Conservation (phyloP, 352 stramenopile species). For the Pythium rishiriense region DNA sequence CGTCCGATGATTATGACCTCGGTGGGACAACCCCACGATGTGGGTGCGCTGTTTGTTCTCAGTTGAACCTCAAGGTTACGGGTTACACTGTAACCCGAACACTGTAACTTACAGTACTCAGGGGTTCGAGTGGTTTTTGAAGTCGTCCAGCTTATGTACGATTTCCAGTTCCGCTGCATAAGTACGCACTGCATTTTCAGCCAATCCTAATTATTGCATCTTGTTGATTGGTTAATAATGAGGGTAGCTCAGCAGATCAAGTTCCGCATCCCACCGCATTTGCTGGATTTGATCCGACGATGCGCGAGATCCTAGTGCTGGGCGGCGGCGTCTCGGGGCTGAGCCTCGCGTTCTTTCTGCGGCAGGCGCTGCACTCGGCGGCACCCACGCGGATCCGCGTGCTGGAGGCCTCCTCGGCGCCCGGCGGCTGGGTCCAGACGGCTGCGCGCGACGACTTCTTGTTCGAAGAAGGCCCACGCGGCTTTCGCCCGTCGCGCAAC, state of each 20-base stretch:
- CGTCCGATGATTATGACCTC: background rate
- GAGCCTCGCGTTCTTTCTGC: slow-evolving; percentile 75
- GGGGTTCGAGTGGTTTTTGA: background rate
- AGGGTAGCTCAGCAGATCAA: background rate
- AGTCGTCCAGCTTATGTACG: background rate
- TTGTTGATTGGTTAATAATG: slow-evolving; percentile 1
- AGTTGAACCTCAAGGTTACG: too few relatives aligned
- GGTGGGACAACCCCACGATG: background rate
- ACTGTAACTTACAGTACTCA: background rate
- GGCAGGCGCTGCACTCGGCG: slow-evolving; percentile 39
- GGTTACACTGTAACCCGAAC: background rate
- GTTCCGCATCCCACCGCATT: background rate
- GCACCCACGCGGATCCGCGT: slow-evolving; percentile 60
- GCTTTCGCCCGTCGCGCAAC: slow-evolving; percentile 84
- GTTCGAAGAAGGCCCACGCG: slow-evolving; percentile 83
- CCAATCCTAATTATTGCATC: background rate
- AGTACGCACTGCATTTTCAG: background rate
- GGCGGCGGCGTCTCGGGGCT: slow-evolving; percentile 82
- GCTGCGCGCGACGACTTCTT: slow-evolving; percentile 57
- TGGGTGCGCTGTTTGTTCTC: background rate
- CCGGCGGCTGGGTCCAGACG: slow-evolving; percentile 76
- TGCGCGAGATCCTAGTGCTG: slow-evolving; percentile 73
- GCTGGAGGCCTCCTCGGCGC: slow-evolving; percentile 50
- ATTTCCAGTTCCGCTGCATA: background rate
- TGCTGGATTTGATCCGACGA: background rate